These are phyloP conservation scores for Globisporangium recalcitrans DNA, from an alignment of 352 stramenopile species.

Conservation along the genomic window DNA sequence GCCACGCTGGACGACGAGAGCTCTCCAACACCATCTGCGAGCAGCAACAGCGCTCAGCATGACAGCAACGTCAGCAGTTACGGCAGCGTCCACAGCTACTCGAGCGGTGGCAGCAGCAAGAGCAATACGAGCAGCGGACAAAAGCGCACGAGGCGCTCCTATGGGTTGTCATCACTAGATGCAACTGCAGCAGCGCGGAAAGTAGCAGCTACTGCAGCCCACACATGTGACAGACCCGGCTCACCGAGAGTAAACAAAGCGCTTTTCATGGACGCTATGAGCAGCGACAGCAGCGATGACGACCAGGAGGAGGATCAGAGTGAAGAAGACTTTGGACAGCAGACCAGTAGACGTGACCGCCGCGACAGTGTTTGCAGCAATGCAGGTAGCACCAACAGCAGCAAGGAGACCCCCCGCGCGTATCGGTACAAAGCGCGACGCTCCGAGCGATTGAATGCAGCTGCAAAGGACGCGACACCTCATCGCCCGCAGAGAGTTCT, in stretches of 20 bases:
- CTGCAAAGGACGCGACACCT: constrained; percentile 20
- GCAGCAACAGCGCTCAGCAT: not conserved
- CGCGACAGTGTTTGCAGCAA: constrained; percentile 5
- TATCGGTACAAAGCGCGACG: constrained; percentile 30
- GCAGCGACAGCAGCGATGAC: constrained; percentile 23
- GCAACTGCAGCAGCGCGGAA: not conserved
- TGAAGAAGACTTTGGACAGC: not conserved
- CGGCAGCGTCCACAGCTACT: constrained; percentile 6
- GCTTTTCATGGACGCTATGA: constrained; percentile 25
- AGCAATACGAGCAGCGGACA: constrained; percentile 9
- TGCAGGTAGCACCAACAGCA: constrained; percentile 1
- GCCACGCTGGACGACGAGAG: not conserved
- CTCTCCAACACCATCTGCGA: not conserved
- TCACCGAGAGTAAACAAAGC: constrained; percentile 30
- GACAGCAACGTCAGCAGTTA: constrained; percentile 10
- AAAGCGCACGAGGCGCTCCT: constrained; percentile 11
- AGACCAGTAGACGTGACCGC: not conserved
- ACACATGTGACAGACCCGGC: not conserved
- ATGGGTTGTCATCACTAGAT: constrained; percentile 1
- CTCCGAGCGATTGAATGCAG: constrained; percentile 21
- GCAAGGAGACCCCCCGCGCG: constrained; percentile 4
- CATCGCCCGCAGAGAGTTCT: not conserved
- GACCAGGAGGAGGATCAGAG: constrained; percentile 15
- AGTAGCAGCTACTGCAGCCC: not conserved
- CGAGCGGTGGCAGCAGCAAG: constrained; percentile 12